Evolutionary conservation across 768 basidiomycete genomes (phyloP).

Genomic region (Termitomyces sp.): DNA sequence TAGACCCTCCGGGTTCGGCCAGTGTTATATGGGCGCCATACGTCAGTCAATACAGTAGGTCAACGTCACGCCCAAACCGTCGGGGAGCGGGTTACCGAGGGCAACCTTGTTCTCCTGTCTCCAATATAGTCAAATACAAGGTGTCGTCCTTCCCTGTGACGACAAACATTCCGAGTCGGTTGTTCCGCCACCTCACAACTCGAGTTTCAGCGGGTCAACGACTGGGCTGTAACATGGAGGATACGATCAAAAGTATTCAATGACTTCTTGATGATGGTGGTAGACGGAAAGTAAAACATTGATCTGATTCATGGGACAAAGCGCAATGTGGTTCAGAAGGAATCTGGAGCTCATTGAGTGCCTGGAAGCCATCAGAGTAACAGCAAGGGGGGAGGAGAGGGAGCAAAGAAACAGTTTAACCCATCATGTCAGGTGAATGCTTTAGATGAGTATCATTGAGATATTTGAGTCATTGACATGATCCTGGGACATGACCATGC

Average conservation of each 20-base stretch:
- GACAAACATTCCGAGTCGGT: not conserved
- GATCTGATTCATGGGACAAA: not conserved
- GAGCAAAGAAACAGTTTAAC: not conserved
- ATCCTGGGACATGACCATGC: not conserved
- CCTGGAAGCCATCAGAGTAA: not conserved
- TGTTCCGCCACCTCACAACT: not conserved
- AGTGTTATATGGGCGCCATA: not conserved
- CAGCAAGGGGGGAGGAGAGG: not conserved
- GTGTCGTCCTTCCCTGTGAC: not conserved
- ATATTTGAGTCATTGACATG: not conserved
- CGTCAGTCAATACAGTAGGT: not conserved
- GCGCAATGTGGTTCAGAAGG: not conserved
- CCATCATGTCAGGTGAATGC: not conserved
- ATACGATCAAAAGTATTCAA: not conserved
- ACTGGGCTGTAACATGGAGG: not conserved
- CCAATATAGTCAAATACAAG: not conserved
- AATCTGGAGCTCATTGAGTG: not conserved
- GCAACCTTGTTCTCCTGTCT: constrained; percentile 5
- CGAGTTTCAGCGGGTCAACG: constrained; percentile 2
- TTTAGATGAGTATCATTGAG: not conserved
- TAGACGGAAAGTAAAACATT: not conserved
- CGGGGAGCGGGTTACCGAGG: not conserved
- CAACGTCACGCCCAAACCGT: not conserved
- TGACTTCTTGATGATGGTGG: constrained; percentile 1
- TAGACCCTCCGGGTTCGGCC: not conserved